Evolutionary conservation across 805 yeast species (phyloP), one percentile per base, ranked within the genome.

Genomic region (Candida ovalis): DNA sequence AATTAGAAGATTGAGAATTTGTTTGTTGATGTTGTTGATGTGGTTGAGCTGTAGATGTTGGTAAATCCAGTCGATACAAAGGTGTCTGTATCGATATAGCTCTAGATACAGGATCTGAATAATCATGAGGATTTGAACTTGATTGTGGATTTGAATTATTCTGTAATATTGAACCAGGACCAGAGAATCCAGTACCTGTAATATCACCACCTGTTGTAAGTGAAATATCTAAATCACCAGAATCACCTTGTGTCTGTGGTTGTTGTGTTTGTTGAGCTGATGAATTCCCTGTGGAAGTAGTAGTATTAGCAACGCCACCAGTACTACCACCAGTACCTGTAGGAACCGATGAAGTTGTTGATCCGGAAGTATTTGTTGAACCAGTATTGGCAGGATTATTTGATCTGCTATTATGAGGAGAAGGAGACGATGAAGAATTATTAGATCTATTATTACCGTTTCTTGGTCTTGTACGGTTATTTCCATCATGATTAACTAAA

Each of bases 41-140:
- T n/a, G n/a, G n/a, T n/a, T n/a, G n/a, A n/a, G n/a, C 36, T 18
- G 45, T 15, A 23, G 51, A 49, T 21, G 47, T 48, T 18, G 41
- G 52, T 36, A 55, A 22, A 21, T 58, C 59, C 42, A 58, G 28
- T 21, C 62, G 45, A 42, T 57, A 58, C 24, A 57, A 43, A 3
- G 62, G 62, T 9, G 62, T 58, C 22, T 55, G 56, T 2, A 52
- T 50, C 25, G 62, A 59, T 1, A 57, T 50, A 10, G 54, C 49
- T 33, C 61, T 47, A 4, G 61, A 46, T 15, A 53, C 25, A 25
- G 57, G 43, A 45, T 57, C 62, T 1, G 58, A 50, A 38, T 58
- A 58, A 36, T 55, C 60, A 40, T 54, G 56, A n/a, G n/a, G n/a
- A 4, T 44, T 27, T 1, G 42, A 22, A 13, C 51, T 23, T 17